These are phyloP conservation scores for Wolfiporia cocos DNA, from an alignment of 1,284 basidiomycete genomes.

Conservation along the genomic window DNA sequence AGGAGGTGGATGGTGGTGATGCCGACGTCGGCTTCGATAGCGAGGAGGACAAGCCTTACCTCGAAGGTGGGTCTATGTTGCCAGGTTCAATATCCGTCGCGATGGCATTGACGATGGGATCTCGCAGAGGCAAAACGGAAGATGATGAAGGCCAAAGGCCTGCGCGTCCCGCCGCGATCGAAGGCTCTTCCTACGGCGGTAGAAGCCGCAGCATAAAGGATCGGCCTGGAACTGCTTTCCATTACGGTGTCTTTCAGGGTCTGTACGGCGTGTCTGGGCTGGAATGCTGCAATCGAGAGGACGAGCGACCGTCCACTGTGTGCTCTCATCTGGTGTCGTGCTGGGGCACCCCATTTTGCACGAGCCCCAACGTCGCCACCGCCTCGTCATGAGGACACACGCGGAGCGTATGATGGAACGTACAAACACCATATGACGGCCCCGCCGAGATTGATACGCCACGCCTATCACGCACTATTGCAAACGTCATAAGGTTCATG, in stretches of 20 bases:
- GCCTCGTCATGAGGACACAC: constrained; percentile 10
- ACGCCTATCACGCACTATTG: background rate
- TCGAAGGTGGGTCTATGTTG: constrained; percentile 50
- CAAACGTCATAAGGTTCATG: no score
- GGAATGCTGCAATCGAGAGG: no score
- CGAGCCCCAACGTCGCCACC: no score
- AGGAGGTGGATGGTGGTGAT: constrained; percentile 21
- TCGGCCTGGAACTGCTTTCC: background rate
- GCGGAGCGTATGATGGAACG: constrained; percentile 1
- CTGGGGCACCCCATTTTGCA: no score
- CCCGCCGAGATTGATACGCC: constrained; percentile 7
- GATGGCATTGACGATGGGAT: background rate
- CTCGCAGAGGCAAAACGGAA: constrained; percentile 59
- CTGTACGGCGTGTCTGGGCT: no score
- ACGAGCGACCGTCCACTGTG: no score
- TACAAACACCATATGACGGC: constrained; percentile 2
- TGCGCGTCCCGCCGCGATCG: constrained; percentile 51
- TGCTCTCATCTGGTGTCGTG: no score
- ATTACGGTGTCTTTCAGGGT: no score
- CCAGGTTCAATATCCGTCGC: constrained; percentile 8
- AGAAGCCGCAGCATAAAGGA: constrained; percentile 16
- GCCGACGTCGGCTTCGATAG: constrained; percentile 52
- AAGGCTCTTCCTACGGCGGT: constrained; percentile 19
- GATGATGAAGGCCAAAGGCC: constrained; percentile 69
- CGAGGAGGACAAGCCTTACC: constrained; percentile 62